These are phyloP conservation scores for Brassica carinata DNA, from an alignment of 345 rosid genomes.

Conservation along the genomic window DNA sequence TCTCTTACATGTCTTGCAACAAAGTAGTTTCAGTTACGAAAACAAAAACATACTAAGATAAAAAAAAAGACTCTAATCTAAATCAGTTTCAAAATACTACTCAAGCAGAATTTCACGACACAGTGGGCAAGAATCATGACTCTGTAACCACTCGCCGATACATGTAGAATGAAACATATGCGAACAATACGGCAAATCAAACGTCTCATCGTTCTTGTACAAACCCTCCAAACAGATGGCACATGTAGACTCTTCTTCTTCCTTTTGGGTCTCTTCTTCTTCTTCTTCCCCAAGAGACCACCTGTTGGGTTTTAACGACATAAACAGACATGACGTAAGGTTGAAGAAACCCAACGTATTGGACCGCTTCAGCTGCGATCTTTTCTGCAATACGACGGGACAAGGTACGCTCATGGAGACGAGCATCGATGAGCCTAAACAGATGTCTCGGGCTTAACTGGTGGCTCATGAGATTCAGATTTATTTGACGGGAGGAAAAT, in stretches of 20 bases:
- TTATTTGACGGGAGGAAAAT: background rate
- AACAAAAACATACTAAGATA: background rate
- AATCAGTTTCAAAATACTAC: background rate
- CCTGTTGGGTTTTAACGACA: background rate
- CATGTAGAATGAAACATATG: background rate
- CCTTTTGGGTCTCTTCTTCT: background rate
- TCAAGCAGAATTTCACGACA: background rate
- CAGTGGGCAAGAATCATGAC: constrained; percentile 2
- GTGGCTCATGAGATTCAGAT: background rate
- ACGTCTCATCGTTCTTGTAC: background rate
- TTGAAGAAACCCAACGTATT: background rate
- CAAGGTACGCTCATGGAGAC: background rate
- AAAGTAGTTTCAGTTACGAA: background rate
- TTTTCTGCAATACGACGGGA: background rate
- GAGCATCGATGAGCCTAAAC: background rate
- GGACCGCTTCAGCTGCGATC: background rate
- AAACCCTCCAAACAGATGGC: constrained; percentile 1
- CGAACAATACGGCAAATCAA: background rate
- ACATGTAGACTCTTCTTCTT: background rate
- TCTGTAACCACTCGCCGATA: background rate
- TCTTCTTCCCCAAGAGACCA: background rate
- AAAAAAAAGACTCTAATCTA: background rate
- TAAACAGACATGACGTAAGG: background rate
- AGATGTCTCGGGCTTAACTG: background rate
- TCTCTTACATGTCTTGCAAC: background rate